Evolutionary conservation across 2,329 filamentous ascomycete genomes (phyloP).

Genomic region (Magnaporthales sp.): DNA sequence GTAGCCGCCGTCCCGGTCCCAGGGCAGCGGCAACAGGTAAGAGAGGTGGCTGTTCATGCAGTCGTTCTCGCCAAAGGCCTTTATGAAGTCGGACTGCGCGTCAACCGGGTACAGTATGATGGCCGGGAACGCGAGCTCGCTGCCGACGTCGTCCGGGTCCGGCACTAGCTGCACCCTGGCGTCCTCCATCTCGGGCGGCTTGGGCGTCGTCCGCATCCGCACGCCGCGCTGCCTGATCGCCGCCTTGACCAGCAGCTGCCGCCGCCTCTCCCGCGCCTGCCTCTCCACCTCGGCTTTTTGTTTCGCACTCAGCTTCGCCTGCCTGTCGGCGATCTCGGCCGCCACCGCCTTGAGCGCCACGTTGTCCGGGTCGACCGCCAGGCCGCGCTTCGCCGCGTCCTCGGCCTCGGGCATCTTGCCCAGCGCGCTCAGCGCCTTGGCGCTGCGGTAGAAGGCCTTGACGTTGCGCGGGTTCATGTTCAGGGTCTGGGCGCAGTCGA

Average conservation of each 20-base stretch:
- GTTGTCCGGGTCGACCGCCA: constrained; percentile 65
- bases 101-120: constrained; percentile 79
- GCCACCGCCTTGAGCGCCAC: constrained; percentile 54
- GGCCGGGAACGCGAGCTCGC: constrained; percentile 65
- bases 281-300: constrained; percentile 46
- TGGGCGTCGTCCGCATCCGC: constrained; percentile 52
- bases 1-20: constrained; percentile 73
- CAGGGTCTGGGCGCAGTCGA: constrained; percentile 75
- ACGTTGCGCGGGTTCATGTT: constrained; percentile 71
- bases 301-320: constrained; percentile 44
- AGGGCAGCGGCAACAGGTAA: constrained; percentile 82
- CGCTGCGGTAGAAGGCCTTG: constrained; percentile 86
- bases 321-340: constrained; percentile 43
- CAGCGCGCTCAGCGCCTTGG: constrained; percentile 67
- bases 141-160: constrained; percentile 59
- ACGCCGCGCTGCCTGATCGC: constrained; percentile 66
- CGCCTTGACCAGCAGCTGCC: constrained; percentile 53
- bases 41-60: constrained; percentile 66
- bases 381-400: constrained; percentile 66
- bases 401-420: constrained; percentile 72
- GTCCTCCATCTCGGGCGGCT: constrained; percentile 83
- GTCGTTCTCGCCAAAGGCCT: constrained; percentile 72
- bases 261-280: constrained; percentile 42
- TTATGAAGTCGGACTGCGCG: constrained; percentile 83
- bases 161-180: constrained; percentile 61